A percentile compares a stretch with the other conserved stretches of the same genome.
Conservation (phyloP, 768 basidiomycete genomes). For the Suillus placidus region DNA sequence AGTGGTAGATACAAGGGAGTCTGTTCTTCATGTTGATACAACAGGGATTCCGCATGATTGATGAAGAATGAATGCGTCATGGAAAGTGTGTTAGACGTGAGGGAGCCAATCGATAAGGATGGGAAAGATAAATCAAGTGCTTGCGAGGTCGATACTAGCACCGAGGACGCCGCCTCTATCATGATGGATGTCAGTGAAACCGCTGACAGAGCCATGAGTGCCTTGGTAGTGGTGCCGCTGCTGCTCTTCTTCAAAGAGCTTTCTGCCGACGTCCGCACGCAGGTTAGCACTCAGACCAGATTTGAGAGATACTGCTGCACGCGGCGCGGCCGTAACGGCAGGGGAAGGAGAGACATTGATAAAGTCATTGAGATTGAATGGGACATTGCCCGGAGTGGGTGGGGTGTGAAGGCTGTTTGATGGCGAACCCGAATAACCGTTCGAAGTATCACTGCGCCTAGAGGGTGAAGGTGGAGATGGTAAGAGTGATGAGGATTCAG, state of each 20-base stretch:
- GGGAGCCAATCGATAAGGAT: slow-evolving; percentile 17
- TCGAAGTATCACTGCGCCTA: slow-evolving; percentile 19
- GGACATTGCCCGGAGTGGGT: slow-evolving; percentile 38
- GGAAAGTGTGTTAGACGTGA: slow-evolving; percentile 16
- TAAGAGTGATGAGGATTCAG: slow-evolving; percentile 28
- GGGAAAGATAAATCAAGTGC: slow-evolving; percentile 20
- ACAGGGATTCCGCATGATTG: slow-evolving; percentile 22
- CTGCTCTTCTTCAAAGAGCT: slow-evolving; percentile 73
- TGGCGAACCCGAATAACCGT: slow-evolving; percentile 8
- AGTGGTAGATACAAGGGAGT: slow-evolving; percentile 35
- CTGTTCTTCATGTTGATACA: slow-evolving; percentile 36
- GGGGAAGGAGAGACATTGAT: slow-evolving; percentile 75
- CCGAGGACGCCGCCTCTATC: slow-evolving; percentile 32
- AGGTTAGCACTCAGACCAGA: slow-evolving; percentile 50
- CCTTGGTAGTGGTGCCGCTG: slow-evolving; percentile 41
- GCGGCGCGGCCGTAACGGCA: slow-evolving; percentile 38
- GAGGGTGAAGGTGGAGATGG: slow-evolving; percentile 29
- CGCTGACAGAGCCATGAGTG: slow-evolving; percentile 12
- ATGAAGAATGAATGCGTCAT: slow-evolving; percentile 29
- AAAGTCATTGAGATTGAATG: slow-evolving; percentile 72
- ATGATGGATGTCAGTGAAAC: slow-evolving; percentile 27
- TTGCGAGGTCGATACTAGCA: slow-evolving; percentile 35
- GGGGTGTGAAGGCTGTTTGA: slow-evolving; percentile 29
- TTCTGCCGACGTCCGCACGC: slow-evolving; percentile 65
- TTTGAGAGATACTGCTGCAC: slow-evolving; percentile 34